A percentile compares a stretch with the other conserved stretches of the same genome.
phyloP scores from a whole-genome alignment of 75 land plant species.

The Cupressus sempervirens region DNA sequence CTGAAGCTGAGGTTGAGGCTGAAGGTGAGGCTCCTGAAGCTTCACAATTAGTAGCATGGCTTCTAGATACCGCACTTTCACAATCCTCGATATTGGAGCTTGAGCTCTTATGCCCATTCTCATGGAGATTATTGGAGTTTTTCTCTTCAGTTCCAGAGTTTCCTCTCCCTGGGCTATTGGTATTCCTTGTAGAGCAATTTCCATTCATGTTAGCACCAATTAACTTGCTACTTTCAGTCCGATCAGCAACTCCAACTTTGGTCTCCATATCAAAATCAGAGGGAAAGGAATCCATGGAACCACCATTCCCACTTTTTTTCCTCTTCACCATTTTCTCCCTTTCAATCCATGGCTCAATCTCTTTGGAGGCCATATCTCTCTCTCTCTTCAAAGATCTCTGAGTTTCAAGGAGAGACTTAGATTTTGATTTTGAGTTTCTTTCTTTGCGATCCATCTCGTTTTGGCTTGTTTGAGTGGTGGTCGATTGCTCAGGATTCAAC shows the following conservation, averaged over 20 bases:
- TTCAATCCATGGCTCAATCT: not conserved
- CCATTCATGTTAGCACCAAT: not conserved
- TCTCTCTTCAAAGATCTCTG: slow-evolving; percentile 10
- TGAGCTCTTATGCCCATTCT: slow-evolving; percentile 10
- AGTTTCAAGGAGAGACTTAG: not conserved
- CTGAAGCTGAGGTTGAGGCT: not conserved
- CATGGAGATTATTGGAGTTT: not conserved
- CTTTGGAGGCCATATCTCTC: slow-evolving; percentile 3
- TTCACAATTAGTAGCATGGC: slow-evolving; percentile 3
- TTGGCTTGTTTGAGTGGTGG: not conserved
- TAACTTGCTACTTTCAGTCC: not conserved
- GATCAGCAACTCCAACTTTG: not conserved
- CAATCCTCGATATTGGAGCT: not conserved
- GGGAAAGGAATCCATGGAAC: slow-evolving; percentile 5
- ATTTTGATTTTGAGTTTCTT: not conserved
- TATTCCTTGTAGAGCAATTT: not conserved
- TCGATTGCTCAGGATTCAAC: not conserved
- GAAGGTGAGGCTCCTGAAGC: not conserved
- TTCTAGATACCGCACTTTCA: not conserved
- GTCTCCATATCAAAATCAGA: not conserved
- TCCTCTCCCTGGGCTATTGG: slow-evolving; percentile 3
- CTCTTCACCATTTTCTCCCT: slow-evolving; percentile 1
- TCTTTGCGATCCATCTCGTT: not conserved
- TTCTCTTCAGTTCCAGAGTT: not conserved
- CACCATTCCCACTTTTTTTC: not conserved